A percentile compares a stretch with the other conserved stretches of the same genome.
phyloP scores from a whole-genome alignment of 306 rosid species.

The Phaseolus lunatus region DNA sequence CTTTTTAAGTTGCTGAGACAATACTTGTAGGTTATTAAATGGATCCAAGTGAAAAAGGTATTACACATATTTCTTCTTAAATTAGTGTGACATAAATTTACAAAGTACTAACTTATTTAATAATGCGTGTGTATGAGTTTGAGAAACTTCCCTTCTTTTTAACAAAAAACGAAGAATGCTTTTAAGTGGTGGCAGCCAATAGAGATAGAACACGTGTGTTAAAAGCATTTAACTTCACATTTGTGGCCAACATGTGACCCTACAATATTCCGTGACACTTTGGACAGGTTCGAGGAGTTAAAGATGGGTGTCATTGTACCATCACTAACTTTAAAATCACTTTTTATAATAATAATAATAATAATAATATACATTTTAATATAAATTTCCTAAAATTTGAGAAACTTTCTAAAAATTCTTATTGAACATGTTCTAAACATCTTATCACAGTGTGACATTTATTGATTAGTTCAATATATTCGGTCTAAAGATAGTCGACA shows the following conservation, averaged over 20 bases:
- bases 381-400: too few relatives aligned
- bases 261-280: constrained; percentile 25
- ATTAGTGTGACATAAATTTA: not conserved
- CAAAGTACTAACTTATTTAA: not conserved
- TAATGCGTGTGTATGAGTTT: not conserved
- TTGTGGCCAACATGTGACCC: constrained; percentile 44
- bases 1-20: too few relatives aligned
- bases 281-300: constrained; percentile 23
- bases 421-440: too few relatives aligned
- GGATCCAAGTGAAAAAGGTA: too few relatives aligned
- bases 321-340: constrained; percentile 4
- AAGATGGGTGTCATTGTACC: constrained; percentile 2
- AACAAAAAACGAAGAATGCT: not conserved
- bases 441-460: too few relatives aligned
- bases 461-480: too few relatives aligned
- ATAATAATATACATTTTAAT: too few relatives aligned
- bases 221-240: constrained; percentile 15
- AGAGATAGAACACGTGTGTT: not conserved
- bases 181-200: not conserved
- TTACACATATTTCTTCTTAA: not conserved
- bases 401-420: too few relatives aligned
- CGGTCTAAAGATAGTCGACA: too few relatives aligned
- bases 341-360: too few relatives aligned
- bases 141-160: not conserved
- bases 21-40: too few relatives aligned